These are phyloP conservation scores for Phytophthora palmivora DNA, from an alignment of 352 stramenopile genomes.

Conservation along the genomic window DNA sequence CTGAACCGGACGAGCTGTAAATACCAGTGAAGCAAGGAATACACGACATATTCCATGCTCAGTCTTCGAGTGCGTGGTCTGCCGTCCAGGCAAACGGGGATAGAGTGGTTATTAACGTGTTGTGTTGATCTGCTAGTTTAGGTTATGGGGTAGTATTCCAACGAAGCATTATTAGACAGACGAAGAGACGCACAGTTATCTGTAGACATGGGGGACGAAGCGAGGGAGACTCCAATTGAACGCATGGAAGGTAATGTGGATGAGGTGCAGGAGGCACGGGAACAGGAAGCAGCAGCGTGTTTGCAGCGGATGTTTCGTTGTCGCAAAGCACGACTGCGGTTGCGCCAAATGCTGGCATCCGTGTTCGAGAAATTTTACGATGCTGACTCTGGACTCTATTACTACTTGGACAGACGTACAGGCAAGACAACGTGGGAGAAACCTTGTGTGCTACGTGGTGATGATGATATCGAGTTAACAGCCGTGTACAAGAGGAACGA, in stretches of 20 bases:
- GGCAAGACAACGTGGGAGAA: constrained; percentile 83
- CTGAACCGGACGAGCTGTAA: constrained; percentile 26
- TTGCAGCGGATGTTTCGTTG: constrained; percentile 75
- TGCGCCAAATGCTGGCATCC: constrained; percentile 54
- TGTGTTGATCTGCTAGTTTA: constrained; percentile 13
- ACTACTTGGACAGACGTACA: constrained; percentile 79
- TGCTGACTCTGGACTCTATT: constrained; percentile 62
- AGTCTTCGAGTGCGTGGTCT: constrained; percentile 9
- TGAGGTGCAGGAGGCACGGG: constrained; percentile 16
- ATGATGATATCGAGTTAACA: constrained; percentile 59
- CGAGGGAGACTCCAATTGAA: constrained; percentile 22
- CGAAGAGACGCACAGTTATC: constrained; percentile 27
- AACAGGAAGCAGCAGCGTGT: constrained; percentile 35
- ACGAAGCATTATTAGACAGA: no score
- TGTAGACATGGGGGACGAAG: constrained; percentile 15
- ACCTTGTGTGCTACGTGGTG: constrained; percentile 51
- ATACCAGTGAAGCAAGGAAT: constrained; percentile 35
- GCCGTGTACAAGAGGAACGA: constrained; percentile 37
- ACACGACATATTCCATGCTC: constrained; percentile 32
- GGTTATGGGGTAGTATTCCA: no score
- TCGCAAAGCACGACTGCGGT: constrained; percentile 48
- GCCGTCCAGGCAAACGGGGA: background rate
- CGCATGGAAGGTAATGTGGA: constrained; percentile 22
- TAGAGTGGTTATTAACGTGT: constrained; percentile 13
- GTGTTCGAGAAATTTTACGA: constrained; percentile 84